phyloP scores from a whole-genome alignment of 148 eudicot species.

The Limonium bicolor region DNA sequence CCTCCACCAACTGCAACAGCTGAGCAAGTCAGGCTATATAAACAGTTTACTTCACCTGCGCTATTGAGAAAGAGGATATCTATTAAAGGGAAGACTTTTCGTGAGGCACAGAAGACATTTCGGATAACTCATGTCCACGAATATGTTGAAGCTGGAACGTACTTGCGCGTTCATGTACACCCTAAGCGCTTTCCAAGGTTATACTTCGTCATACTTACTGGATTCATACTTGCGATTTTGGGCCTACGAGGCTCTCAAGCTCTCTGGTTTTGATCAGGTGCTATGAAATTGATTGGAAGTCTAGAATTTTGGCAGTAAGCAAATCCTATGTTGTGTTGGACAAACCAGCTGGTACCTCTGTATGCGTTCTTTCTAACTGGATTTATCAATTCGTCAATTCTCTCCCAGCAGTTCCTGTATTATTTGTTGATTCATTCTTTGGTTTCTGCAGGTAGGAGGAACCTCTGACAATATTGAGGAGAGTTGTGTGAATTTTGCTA shows the following conservation, averaged over 20 bases:
- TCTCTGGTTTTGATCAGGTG: conserved; percentile 39
- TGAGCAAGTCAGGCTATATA: conserved; percentile 49
- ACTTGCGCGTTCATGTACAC: conserved; percentile 86
- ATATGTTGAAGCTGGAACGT: conserved; percentile 80
- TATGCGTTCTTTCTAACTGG: conserved; percentile 21
- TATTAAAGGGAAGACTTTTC: conserved; percentile 71
- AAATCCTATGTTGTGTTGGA: conserved; percentile 82
- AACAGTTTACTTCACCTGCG: conserved; percentile 61
- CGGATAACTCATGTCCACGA: conserved; percentile 46
- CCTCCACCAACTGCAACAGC: conserved; percentile 76
- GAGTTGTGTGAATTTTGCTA: conserved; percentile 84
- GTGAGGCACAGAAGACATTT: conserved; percentile 85
- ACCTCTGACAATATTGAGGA: conserved; percentile 92
- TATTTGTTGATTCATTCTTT: neutral
- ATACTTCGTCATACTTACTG: conserved; percentile 1
- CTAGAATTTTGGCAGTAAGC: conserved; percentile 70
- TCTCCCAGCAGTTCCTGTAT: neutral
- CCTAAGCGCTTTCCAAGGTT: conserved; percentile 97
- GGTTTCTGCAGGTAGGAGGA: conserved; percentile 70
- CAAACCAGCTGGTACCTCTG: conserved; percentile 97
- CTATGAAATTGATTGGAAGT: conserved; percentile 93
- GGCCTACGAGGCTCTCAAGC: conserved; percentile 7
- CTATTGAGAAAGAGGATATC: conserved; percentile 50
- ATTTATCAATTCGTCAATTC: neutral
- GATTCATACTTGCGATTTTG: neutral